phyloP scores from a whole-genome alignment of 2,329 filamentous ascomycete species.

The Fusarium oxysporum region DNA sequence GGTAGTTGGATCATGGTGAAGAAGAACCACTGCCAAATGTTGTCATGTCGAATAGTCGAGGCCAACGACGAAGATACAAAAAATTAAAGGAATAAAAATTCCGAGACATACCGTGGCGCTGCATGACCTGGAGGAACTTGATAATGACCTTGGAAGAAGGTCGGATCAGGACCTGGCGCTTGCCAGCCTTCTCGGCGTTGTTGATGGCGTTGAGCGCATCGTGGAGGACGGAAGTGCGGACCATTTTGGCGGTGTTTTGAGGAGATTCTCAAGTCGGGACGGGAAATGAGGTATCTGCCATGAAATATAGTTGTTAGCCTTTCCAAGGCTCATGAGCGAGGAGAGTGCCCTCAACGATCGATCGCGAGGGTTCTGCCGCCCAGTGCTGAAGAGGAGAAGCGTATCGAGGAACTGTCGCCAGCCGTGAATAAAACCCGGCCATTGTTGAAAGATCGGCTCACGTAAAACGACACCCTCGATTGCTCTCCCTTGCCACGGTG shows the following conservation, averaged over 20 bases:
- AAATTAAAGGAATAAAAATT: background rate
- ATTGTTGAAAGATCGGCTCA: slow-evolving; percentile 37
- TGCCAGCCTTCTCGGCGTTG: slow-evolving; percentile 99
- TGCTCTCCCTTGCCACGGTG: slow-evolving; percentile 71
- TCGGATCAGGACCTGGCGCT: slow-evolving; percentile 98
- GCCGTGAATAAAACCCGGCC: slow-evolving; percentile 15
- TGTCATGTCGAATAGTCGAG: slow-evolving; percentile 3
- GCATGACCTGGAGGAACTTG: slow-evolving; percentile 99
- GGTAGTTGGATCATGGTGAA: slow-evolving; percentile 11
- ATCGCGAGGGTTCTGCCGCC: slow-evolving; percentile 77
- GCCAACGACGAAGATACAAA: background rate
- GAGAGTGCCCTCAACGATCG: slow-evolving; percentile 73
- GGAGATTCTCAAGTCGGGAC: slow-evolving; percentile 84
- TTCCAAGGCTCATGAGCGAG: slow-evolving; percentile 68
- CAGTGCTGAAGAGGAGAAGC: slow-evolving; percentile 72
- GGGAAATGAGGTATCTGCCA: slow-evolving; percentile 74
- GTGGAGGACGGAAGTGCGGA: slow-evolving; percentile 99
- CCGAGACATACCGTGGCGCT: slow-evolving; percentile 91
- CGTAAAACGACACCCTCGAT: slow-evolving; percentile 57
- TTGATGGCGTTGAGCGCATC: slow-evolving; percentile 99
- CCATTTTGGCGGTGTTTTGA: slow-evolving; percentile 83
- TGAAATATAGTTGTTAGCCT: slow-evolving; percentile 66
- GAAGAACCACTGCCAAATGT: background rate
- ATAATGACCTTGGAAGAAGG: slow-evolving; percentile 99
- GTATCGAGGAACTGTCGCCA: slow-evolving; percentile 61